Base-by-base conservation (phyloP, 805 yeast species). In the Sungouiozyma ichnusensis region DNA sequence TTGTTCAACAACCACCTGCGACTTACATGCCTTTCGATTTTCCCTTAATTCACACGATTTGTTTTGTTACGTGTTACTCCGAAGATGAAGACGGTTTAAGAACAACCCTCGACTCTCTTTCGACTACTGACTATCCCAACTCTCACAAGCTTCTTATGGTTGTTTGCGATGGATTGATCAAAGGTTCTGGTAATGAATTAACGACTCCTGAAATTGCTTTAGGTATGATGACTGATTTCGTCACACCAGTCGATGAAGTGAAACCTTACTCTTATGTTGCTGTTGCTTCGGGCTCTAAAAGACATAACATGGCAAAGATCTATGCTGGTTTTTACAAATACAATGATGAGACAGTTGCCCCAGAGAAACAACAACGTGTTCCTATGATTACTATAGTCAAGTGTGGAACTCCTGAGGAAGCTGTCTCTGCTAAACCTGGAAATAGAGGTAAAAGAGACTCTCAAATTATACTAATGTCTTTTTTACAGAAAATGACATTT, bases 291-390 rank as follows among this genome's bases (percentile, higher is more conserved):
- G 98, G 98, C 51, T 54, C 85, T 3, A 92, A 86, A 65, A 81
- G 98, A 59, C 98, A 92, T 58, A 92, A 92, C 60, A 87, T 88
- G 95, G 97, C 98, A 20, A 92, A 88, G 62, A 88, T 90, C 2
- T 90, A 86, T 56, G 79, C 95, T 9, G 98, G 98, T 0, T 92
- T 85, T 60, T 92, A 92, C 67, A 81, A 80, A 50, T 92, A 87
- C 58, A 79, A 85, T 52, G 83, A 83, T 49, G 55, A 64, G 3
- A 83, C 92, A 1, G 78, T 87, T 37, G 84, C 92, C 1, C 65
- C 67, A 2, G 88, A 83, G 48, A 82, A 82, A 51, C 97, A 90
- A 63, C 88, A 83, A 58, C 73, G 85, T 49, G 85, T 84, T 18
- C 96, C 96, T 1, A 69, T 87, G 48, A 57, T 88, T 17, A 67